Percentiles rank a stretch among this genome's conserved stretches.
Conservation (phyloP, 352 stramenopile genomes). For the Ophiocytium majus region DNA sequence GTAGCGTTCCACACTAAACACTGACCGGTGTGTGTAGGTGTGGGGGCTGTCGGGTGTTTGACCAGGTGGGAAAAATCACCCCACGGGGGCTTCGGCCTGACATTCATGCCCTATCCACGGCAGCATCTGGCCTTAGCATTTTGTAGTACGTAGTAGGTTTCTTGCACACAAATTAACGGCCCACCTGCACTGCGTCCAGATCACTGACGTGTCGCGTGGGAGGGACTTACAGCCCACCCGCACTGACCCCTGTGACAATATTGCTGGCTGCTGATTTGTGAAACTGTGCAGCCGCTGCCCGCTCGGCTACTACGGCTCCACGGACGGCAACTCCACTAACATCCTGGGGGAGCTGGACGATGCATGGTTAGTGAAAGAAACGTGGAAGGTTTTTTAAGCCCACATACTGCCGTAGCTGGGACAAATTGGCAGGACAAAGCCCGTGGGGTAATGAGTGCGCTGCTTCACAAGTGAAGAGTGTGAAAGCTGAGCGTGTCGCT, state of each 20-base stretch:
- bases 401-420: too few species aligned
- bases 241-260: background rate
- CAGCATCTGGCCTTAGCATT: background rate
- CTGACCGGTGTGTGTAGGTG: too few species aligned
- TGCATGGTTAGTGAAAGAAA: conserved; percentile 28
- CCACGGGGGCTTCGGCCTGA: too few species aligned
- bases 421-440: too few species aligned
- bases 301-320: conserved; percentile 48
- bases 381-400: too few species aligned
- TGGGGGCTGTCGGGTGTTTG: too few species aligned
- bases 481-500: too few species aligned
- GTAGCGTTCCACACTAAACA: too few species aligned
- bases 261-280: too few species aligned
- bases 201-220: background rate
- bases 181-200: background rate
- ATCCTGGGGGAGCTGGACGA: conserved; percentile 40
- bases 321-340: conserved; percentile 48
- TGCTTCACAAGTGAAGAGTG: too few species aligned
- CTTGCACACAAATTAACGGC: background rate
- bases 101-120: background rate
- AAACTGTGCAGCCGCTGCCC: conserved; percentile 58
- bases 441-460: too few species aligned
- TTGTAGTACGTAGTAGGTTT: background rate
- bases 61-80: too few species aligned
- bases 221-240: background rate